Evolutionary conservation across 1,284 basidiomycete species (phyloP).

Genomic region (Albatrellus sp.): DNA sequence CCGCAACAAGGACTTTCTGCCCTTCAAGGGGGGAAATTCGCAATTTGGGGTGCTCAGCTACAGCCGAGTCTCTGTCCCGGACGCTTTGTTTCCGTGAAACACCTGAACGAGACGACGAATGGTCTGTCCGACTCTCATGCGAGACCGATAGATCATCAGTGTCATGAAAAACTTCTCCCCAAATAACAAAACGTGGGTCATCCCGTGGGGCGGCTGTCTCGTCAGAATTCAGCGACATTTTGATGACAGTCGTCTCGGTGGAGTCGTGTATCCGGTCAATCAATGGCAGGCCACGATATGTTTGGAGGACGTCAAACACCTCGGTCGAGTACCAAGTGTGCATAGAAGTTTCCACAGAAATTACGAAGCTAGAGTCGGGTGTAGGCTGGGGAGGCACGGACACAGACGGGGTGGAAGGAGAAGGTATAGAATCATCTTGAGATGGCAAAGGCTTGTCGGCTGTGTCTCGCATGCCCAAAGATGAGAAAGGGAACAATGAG

Average conservation of each 20-base stretch:
- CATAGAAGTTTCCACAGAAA: conserved; percentile 31
- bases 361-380: conserved; percentile 11
- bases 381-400: conserved; percentile 1
- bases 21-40: conserved; percentile 13
- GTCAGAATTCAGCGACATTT: conserved; percentile 49
- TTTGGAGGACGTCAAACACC: conserved; percentile 74
- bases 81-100: conserved; percentile 22
- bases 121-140: conserved; percentile 26
- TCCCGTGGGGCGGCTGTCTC: conserved; percentile 61
- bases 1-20: conserved; percentile 59
- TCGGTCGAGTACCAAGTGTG: conserved; percentile 57
- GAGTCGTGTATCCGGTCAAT: conserved; percentile 40
- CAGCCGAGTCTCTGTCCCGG: conserved; percentile 12
- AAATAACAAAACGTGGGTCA: conserved; percentile 80
- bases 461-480: not conserved
- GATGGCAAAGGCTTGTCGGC: not conserved
- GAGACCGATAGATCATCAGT: conserved; percentile 27
- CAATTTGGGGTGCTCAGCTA: conserved; percentile 21
- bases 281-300: conserved; percentile 60
- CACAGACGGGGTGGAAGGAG: conserved; percentile 1
- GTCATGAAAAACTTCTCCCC: conserved; percentile 46
- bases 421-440: conserved; percentile 2
- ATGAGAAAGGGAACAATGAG: conserved; percentile 2
- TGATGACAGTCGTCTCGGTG: conserved; percentile 47
- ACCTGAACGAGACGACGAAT: conserved; percentile 28